These are phyloP conservation scores for Sclerotinia trifoliorum DNA, from an alignment of 2,329 filamentous ascomycete genomes.

Conservation along the genomic window DNA sequence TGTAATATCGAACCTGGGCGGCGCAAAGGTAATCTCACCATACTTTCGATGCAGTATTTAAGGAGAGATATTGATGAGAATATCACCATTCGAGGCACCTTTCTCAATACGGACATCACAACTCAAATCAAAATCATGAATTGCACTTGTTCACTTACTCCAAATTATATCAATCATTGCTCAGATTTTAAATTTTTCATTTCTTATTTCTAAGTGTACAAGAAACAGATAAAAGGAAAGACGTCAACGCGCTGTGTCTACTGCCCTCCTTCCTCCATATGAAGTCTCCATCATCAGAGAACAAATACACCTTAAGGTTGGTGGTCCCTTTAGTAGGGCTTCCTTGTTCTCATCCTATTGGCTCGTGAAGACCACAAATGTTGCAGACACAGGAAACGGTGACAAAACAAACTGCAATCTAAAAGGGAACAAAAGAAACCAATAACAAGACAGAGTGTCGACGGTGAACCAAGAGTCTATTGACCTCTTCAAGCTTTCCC, in stretches of 20 bases:
- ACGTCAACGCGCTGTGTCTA: neutral
- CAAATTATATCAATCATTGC: neutral
- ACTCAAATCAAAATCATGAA: neutral
- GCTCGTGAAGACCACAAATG: no score
- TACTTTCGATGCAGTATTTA: conserved; percentile 3
- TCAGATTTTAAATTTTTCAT: neutral
- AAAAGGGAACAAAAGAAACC: neutral
- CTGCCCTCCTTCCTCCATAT: neutral
- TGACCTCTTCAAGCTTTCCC: neutral
- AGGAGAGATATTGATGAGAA: neutral
- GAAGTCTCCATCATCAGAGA: neutral
- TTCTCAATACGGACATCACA: neutral
- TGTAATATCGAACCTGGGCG: conserved; percentile 10
- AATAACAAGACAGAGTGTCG: neutral
- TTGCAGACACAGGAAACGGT: neutral
- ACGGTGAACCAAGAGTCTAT: neutral
- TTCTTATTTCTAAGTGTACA: neutral
- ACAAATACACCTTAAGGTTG: neutral
- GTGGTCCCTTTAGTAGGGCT: neutral
- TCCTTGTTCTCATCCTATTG: neutral
- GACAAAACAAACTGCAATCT: no score
- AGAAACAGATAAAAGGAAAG: neutral
- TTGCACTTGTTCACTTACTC: neutral
- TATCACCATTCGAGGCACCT: neutral
- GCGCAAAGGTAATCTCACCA: neutral